Evolutionary conservation across 176 grass and related monocot species (phyloP).

Genomic region (Oryza punctata): DNA sequence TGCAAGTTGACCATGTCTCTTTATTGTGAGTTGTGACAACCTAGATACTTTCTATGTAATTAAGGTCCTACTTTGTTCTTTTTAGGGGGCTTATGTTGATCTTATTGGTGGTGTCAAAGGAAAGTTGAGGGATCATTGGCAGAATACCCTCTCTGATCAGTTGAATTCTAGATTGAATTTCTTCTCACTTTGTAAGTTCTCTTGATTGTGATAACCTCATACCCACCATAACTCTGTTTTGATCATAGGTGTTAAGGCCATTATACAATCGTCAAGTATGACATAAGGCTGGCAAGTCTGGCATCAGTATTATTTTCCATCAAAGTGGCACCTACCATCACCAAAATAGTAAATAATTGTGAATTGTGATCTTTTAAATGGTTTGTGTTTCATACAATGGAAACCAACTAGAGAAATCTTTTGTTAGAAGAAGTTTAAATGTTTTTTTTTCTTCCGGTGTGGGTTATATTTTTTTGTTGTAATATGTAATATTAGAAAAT

Average conservation of each 20-base stretch:
- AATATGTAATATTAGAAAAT: not conserved
- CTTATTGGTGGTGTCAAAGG: constrained; percentile 48
- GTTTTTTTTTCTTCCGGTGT: not conserved
- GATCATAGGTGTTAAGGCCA: not conserved
- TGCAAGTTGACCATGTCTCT: constrained; percentile 16
- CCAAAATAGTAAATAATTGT: too few relatives aligned
- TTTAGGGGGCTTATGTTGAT: constrained; percentile 46
- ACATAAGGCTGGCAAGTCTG: not conserved
- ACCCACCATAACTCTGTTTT: not conserved
- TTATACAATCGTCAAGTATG: not conserved
- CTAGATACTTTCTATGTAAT: not conserved
- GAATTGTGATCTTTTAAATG: not conserved
- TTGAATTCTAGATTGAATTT: constrained; percentile 58
- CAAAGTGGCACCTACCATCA: not conserved
- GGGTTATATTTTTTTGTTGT: not conserved
- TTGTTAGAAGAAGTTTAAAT: not conserved
- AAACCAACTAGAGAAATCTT: not conserved
- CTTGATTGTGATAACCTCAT: constrained; percentile 13
- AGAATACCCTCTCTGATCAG: constrained; percentile 34
- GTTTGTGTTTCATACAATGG: not conserved
- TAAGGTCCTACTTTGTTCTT: constrained; percentile 24
- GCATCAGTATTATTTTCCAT: not conserved
- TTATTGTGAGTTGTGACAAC: not conserved
- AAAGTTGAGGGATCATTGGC: constrained; percentile 69
- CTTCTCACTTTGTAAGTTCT: constrained; percentile 72